Evolutionary conservation across 345 rosid species (phyloP), one percentile per base, ranked within the genome.

Genomic region (Bruguiera gymnorhiza): DNA sequence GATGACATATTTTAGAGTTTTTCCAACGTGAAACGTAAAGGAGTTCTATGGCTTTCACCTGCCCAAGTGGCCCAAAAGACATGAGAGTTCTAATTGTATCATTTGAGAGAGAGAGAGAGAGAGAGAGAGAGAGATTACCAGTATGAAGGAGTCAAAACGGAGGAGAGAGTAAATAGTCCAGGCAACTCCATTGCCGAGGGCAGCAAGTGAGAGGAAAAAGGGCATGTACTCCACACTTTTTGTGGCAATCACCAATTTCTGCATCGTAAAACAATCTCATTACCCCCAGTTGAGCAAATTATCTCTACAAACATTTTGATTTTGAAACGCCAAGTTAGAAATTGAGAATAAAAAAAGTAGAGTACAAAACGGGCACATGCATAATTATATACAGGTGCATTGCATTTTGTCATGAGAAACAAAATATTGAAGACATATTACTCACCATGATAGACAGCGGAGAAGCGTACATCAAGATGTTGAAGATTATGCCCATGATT

Each of bases 221-320:
- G 98, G 98, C 98, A 94, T 94, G 51, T 81, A 94, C 79, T 89
- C 95, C 79, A 91, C 97, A 61, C 97, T 94, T 75, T 89, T 89
- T 10, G 96, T 87, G 7, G 74, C 69, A 10, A 89, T 87, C 77
- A 91, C 98, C 83, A 84, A 58, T 86, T 88, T 94, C 98, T 94
- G 86, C 72, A 68, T 32, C 65, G 43, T 11, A 18, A 52, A 48
- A 37, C 50, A 43, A 43, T 43, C 50, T 39, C 13, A 39, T 16
- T 1, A 56, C 26, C 3, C 15, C 46, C 15, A 39, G 15, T 39
- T 11, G 46, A 39, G 46, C 46, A 10, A 39, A 39, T 39, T 39
- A 43, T 13, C 5, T 43, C 50, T 15, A 13, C 11, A 3, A 43
- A 43, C 50, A 43, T 43, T 43, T 34, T 7, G 37, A 34, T 34